Evolutionary conservation across 2,329 filamentous ascomycete species (phyloP).

Genomic region (Atkinsonella hypoxylon): DNA sequence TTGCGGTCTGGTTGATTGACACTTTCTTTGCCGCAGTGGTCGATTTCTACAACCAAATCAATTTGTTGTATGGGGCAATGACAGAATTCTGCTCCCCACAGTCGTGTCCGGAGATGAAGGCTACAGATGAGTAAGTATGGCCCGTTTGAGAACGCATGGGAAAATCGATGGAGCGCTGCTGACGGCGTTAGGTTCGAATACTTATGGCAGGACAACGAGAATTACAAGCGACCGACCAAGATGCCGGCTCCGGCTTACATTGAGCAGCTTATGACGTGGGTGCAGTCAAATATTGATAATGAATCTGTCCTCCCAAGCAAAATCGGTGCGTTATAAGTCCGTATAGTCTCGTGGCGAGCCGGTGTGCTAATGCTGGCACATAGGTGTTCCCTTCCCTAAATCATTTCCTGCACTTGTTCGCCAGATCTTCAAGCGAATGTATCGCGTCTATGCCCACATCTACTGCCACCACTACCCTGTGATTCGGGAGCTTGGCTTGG

Average conservation of each 20-base stretch:
- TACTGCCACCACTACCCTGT: constrained; percentile 99
- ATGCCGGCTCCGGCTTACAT: constrained; percentile 97
- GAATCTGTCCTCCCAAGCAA: constrained; percentile 89
- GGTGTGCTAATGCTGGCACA: neutral
- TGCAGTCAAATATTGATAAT: constrained; percentile 91
- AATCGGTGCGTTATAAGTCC: constrained; percentile 46
- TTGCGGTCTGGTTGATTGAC: too few relatives aligned
- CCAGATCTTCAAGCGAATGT: constrained; percentile 98
- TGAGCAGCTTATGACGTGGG: constrained; percentile 95
- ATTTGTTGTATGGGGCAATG: constrained; percentile 94
- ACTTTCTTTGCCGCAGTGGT: constrained; percentile 51
- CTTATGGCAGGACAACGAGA: constrained; percentile 92
- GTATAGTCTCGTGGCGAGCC: neutral
- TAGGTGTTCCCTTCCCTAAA: constrained; percentile 87
- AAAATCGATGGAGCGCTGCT: neutral
- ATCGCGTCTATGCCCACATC: constrained; percentile 96
- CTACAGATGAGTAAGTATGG: constrained; percentile 77
- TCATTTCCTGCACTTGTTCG: constrained; percentile 78
- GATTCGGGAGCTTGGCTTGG: constrained; percentile 84
- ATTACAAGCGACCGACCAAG: constrained; percentile 92
- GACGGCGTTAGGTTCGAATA: constrained; percentile 68
- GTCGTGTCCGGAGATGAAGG: constrained; percentile 98
- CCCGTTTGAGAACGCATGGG: neutral
- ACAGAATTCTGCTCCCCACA: constrained; percentile 98
- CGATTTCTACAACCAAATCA: constrained; percentile 99